Evolutionary conservation across 108 stramenopile species (phyloP).

Genomic region (Nitzschia palea): DNA sequence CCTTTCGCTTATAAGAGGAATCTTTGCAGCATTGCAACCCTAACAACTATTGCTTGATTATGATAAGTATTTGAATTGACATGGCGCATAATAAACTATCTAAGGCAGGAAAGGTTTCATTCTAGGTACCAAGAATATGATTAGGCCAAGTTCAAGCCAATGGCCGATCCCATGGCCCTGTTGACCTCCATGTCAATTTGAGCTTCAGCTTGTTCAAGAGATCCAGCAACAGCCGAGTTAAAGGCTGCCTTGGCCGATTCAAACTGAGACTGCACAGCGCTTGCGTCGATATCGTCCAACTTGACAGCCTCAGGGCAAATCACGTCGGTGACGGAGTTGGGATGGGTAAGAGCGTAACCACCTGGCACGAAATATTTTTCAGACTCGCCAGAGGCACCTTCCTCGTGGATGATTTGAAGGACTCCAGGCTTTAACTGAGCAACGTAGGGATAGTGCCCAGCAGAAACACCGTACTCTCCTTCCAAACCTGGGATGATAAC

Average conservation of each 20-base stretch:
- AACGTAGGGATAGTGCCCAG: slow-evolving; percentile 94
- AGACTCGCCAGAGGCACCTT: slow-evolving; percentile 58
- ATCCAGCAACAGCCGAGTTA: slow-evolving; percentile 76
- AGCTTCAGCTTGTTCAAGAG: slow-evolving; percentile 88
- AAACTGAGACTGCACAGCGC: slow-evolving; percentile 72
- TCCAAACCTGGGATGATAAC: slow-evolving; percentile 91
- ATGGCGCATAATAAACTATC: too few relatives aligned
- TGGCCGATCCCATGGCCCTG: slow-evolving; percentile 88
- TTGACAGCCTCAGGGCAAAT: slow-evolving; percentile 95
- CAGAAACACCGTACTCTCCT: slow-evolving; percentile 97
- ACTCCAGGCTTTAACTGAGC: slow-evolving; percentile 97
- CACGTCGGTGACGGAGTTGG: slow-evolving; percentile 91
- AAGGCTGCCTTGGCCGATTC: slow-evolving; percentile 80
- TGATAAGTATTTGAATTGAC: too few relatives aligned
- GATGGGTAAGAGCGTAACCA: slow-evolving; percentile 93
- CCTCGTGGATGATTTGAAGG: slow-evolving; percentile 87
- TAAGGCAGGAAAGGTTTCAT: too few relatives aligned
- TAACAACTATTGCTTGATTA: too few relatives aligned
- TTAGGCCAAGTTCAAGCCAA: slow-evolving; percentile 70
- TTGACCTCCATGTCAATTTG: slow-evolving; percentile 95
- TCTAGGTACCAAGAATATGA: not conserved
- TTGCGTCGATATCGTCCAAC: slow-evolving; percentile 90
- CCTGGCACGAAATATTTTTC: slow-evolving; percentile 98
- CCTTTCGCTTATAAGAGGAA: not conserved
- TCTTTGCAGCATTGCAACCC: too few relatives aligned